A percentile compares a stretch with the other conserved stretches of the same genome.
Conservation (phyloP, 2,329 filamentous ascomycete genomes). For the Talaromyces sp. region DNA sequence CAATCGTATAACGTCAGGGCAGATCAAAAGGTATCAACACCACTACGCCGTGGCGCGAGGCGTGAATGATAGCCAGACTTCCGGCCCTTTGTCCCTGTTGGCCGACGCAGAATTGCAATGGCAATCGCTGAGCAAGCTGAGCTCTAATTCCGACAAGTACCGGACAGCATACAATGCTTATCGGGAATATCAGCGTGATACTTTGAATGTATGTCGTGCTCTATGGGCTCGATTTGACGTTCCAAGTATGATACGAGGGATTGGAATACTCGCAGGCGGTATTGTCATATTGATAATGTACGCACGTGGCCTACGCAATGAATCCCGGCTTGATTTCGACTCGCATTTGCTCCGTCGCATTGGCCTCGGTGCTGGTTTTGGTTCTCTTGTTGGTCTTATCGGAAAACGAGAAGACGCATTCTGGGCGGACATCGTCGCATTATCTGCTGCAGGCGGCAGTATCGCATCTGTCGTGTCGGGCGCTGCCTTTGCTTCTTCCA, state of each 20-base stretch:
- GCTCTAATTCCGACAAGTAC: slow-evolving; percentile 36
- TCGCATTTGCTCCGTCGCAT: slow-evolving; percentile 49
- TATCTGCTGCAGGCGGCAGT: slow-evolving; percentile 45
- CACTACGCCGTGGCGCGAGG: slow-evolving; percentile 75
- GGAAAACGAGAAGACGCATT: slow-evolving; percentile 25
- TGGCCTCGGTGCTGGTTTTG: slow-evolving; percentile 47
- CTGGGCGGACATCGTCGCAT: slow-evolving; percentile 32
- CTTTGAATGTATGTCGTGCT: slow-evolving; percentile 71
- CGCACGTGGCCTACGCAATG: slow-evolving; percentile 55
- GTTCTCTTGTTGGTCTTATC: slow-evolving; percentile 29
- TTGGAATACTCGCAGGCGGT: slow-evolving; percentile 65
- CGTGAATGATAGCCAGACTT: slow-evolving; percentile 58
- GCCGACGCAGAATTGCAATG: slow-evolving; percentile 54
- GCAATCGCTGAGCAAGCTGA: slow-evolving; percentile 43
- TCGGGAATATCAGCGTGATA: slow-evolving; percentile 71
- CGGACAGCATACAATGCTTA: slow-evolving; percentile 56
- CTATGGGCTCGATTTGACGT: slow-evolving; percentile 94
- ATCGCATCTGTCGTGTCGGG: slow-evolving; percentile 43
- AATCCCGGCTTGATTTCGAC: slow-evolving; percentile 49
- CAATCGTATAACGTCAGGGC: slow-evolving; percentile 73
- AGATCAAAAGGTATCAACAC: slow-evolving; percentile 83
- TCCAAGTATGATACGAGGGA: slow-evolving; percentile 76
- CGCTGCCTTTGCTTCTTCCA: slow-evolving; percentile 37
- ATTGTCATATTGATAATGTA: slow-evolving; percentile 71
- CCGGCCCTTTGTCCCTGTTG: slow-evolving; percentile 60